Conservation (phyloP, 1,139 yeast genomes). For the Hemisphaericaspora xylanilytica region DNA sequence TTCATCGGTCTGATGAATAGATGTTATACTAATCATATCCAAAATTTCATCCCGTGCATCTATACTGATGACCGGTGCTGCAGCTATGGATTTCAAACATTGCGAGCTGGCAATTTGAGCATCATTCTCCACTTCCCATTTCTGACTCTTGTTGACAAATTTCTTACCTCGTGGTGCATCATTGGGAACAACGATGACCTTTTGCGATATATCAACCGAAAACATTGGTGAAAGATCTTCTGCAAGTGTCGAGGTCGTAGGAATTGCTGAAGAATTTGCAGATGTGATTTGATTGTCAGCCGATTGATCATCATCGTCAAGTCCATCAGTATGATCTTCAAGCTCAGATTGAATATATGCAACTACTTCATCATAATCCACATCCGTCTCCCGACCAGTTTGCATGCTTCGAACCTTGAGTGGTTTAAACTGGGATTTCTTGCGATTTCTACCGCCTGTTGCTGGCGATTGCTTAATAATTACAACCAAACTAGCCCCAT, state of each 20-base stretch:
- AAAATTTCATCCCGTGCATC: constrained; percentile 82
- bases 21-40: constrained; percentile 75
- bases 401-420: constrained; percentile 64
- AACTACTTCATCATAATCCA: constrained; percentile 64
- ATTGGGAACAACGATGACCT: constrained; percentile 61
- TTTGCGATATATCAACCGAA: constrained; percentile 50
- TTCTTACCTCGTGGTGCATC: constrained; percentile 72
- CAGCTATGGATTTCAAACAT: constrained; percentile 52
- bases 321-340: constrained; percentile 15
- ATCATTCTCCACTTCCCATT: constrained; percentile 77
- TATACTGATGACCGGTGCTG: constrained; percentile 69
- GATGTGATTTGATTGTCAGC: neutral
- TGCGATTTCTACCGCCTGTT: constrained; percentile 21
- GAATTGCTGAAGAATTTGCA: neutral
- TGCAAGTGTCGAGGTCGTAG: neutral
- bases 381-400: constrained; percentile 62
- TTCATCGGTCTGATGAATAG: constrained; percentile 77
- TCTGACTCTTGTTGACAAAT: constrained; percentile 65
- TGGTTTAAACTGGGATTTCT: constrained; percentile 60
- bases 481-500: constrained; percentile 57
- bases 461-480: constrained; percentile 57
- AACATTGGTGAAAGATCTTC: constrained; percentile 27
- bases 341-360: constrained; percentile 47
- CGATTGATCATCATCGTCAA: neutral
- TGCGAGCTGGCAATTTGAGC: constrained; percentile 60